A percentile compares a stretch with the other conserved stretches of the same genome.
These are phyloP conservation scores for Chrysophaeum taylorii DNA, from an alignment of 352 stramenopile genomes.

Conservation along the genomic window DNA sequence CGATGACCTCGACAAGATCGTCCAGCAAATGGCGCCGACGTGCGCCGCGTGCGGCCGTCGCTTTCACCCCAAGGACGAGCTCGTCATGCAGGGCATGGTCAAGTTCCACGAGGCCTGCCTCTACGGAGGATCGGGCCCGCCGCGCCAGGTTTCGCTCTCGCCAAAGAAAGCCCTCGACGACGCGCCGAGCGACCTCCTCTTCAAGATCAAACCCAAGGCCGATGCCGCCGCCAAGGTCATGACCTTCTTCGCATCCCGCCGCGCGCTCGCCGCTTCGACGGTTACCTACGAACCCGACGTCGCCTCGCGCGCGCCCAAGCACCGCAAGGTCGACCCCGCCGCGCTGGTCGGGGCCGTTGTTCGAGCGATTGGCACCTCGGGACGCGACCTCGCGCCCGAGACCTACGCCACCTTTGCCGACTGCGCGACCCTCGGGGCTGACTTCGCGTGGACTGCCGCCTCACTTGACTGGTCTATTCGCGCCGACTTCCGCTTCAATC, in stretches of 20 bases:
- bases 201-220: no score
- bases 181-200: neutral
- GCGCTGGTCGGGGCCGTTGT: neutral
- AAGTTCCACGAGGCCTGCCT: conserved; percentile 7
- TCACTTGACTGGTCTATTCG: neutral
- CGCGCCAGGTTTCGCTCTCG: neutral
- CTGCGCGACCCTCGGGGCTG: neutral
- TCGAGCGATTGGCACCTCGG: neutral
- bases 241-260: neutral
- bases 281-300: neutral
- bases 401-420: neutral
- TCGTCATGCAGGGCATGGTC: conserved; percentile 3
- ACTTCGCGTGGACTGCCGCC: neutral
- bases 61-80: neutral
- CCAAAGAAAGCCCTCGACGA: neutral
- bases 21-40: neutral
- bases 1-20: neutral
- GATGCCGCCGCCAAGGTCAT: neutral
- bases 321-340: neutral
- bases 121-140: neutral
- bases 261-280: neutral
- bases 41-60: neutral
- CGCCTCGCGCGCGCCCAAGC: neutral
- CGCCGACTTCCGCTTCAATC: neutral
- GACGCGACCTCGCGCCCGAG: neutral